Percentiles rank a stretch among this genome's conserved stretches.
Evolutionary conservation across 257 asterid genomes (phyloP).

Genomic region (Asclepias syriaca): DNA sequence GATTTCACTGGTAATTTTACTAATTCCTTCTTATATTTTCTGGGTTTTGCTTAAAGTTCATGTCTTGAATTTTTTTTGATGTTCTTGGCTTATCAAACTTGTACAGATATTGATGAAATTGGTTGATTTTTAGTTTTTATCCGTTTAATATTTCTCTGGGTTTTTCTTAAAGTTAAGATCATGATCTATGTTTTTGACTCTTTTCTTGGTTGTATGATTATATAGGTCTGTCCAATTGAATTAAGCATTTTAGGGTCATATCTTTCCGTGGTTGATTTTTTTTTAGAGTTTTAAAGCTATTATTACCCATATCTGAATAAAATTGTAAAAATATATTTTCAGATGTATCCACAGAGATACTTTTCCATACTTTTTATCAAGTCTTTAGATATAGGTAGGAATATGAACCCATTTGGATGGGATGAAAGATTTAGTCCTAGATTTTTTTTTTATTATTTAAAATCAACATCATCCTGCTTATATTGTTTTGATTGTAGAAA

Average conservation of each 20-base stretch:
- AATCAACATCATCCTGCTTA: background rate
- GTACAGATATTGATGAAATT: background rate
- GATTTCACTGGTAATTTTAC: conserved; percentile 61
- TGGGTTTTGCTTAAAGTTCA: conserved; percentile 23
- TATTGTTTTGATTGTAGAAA: background rate
- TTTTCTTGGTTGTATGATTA: background rate
- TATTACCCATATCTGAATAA: background rate
- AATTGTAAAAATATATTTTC: background rate
- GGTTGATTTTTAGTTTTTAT: background rate
- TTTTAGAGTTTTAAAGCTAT: background rate
- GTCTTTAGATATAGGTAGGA: background rate
- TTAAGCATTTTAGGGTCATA: background rate
- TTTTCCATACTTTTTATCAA: background rate
- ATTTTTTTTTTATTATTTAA: background rate
- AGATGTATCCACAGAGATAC: background rate
- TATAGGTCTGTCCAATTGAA: background rate
- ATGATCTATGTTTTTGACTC: background rate
- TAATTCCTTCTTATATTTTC: conserved; percentile 19
- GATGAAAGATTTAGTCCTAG: background rate
- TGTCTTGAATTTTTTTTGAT: background rate
- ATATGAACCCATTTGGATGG: background rate
- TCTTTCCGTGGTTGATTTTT: too few relatives aligned
- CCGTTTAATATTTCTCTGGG: background rate
- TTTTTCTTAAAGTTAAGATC: conserved; percentile 6
- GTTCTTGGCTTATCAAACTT: conserved; percentile 1